phyloP scores from a whole-genome alignment of 1,284 basidiomycete species.

The Veloboletus limbatus region DNA sequence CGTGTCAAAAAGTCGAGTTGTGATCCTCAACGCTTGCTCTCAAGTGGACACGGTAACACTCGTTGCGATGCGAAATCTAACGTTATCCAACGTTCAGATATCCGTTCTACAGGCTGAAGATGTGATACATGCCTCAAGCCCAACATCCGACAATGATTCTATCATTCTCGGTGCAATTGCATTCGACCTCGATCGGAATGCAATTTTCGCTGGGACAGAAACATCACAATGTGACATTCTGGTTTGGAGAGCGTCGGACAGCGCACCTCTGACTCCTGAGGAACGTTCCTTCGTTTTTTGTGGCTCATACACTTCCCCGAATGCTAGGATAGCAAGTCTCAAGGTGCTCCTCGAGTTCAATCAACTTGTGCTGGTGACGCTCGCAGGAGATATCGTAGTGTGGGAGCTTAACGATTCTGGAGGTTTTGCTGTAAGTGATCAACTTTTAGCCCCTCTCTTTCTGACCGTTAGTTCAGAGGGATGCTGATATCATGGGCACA shows the following conservation, averaged over 20 bases:
- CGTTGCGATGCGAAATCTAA: conserved; percentile 31
- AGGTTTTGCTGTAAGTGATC: conserved; percentile 39
- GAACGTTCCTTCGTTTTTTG: conserved; percentile 26
- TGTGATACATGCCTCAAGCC: conserved; percentile 45
- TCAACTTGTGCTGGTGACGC: conserved; percentile 60
- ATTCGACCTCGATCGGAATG: conserved; percentile 67
- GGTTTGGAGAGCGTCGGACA: conserved; percentile 49
- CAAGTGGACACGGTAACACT: background rate
- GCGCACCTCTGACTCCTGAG: conserved; percentile 14
- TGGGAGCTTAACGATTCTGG: conserved; percentile 54
- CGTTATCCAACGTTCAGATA: conserved; percentile 19
- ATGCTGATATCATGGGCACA: conserved; percentile 75
- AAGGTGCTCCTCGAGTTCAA: conserved; percentile 66
- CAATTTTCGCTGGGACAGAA: conserved; percentile 61
- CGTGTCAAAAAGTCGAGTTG: too few relatives aligned
- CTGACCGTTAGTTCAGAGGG: conserved; percentile 17
- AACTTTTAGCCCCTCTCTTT: background rate
- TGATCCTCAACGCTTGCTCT: too few relatives aligned
- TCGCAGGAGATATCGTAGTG: conserved; percentile 77
- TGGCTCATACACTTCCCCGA: conserved; percentile 23
- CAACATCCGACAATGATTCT: conserved; percentile 27
- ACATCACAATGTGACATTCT: conserved; percentile 59
- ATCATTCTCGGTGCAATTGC: conserved; percentile 46
- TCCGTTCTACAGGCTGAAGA: conserved; percentile 20
- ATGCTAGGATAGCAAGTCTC: conserved; percentile 55